Evolutionary conservation across 139 green algal genomes (phyloP).

Genomic region (Desmodesmus armatus): DNA sequence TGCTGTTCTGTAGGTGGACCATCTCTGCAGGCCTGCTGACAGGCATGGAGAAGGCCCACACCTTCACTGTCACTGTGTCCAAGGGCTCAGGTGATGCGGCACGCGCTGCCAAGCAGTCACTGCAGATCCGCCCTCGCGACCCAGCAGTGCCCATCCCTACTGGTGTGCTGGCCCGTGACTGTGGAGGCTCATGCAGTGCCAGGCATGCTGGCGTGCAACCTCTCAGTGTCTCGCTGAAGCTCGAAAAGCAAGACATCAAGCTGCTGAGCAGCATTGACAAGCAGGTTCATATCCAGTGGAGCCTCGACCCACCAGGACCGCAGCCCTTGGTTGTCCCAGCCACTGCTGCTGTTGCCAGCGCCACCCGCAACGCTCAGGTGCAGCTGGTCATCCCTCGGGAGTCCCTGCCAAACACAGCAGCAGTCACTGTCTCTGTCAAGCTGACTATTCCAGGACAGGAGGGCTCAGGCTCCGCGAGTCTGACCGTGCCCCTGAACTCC

Average conservation of each 20-base stretch:
- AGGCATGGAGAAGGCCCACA: not conserved
- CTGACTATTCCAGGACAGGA: not conserved
- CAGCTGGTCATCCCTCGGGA: not conserved
- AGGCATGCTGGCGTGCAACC: not conserved
- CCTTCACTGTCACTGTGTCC: slow-evolving; percentile 12
- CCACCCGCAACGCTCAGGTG: not conserved
- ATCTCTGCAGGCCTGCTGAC: slow-evolving; percentile 3
- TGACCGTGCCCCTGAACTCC: not conserved
- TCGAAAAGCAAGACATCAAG: not conserved
- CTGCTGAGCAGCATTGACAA: not conserved
- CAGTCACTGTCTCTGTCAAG: not conserved
- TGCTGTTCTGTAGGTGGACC: too few species aligned
- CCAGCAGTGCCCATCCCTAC: not conserved
- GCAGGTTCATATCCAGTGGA: not conserved
- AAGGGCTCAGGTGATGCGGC: not conserved
- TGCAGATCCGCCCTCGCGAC: not conserved
- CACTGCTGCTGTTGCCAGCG: too few species aligned
- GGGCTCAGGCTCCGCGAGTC: not conserved
- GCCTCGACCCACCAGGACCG: not conserved
- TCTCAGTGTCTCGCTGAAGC: not conserved
- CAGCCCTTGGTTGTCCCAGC: too few species aligned
- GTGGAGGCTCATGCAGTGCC: not conserved
- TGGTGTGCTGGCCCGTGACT: not conserved
- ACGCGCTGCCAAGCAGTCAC: not conserved
- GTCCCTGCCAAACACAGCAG: not conserved